Conservation (phyloP, 257 asterid genomes). For the Cordia subcordata region DNA sequence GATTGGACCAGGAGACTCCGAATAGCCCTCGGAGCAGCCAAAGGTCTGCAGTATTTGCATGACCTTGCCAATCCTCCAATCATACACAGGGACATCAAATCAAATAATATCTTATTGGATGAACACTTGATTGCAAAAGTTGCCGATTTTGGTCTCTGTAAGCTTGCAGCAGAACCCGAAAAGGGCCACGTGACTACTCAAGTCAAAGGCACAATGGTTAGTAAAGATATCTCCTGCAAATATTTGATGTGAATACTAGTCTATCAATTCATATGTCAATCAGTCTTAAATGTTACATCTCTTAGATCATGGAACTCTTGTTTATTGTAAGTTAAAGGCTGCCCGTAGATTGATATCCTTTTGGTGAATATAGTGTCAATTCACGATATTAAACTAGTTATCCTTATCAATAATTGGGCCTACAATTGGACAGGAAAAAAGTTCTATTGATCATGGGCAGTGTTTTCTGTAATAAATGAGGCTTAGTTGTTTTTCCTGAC, state of each 20-base stretch:
- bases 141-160: conserved; percentile 93
- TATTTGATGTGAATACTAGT: not conserved
- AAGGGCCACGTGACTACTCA: conserved; percentile 78
- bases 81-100: conserved; percentile 86
- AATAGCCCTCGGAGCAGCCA: conserved; percentile 78
- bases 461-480: too few species aligned
- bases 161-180: conserved; percentile 55
- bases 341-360: too few species aligned
- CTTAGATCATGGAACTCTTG: too few species aligned
- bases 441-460: too few species aligned
- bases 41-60: conserved; percentile 83
- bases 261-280: too few species aligned
- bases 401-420: too few species aligned
- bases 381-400: too few species aligned
- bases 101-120: conserved; percentile 74
- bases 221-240: conserved; percentile 9
- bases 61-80: conserved; percentile 87
- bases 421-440: too few species aligned
- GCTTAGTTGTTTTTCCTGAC: too few species aligned
- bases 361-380: too few species aligned
- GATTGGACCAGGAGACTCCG: conserved; percentile 88
- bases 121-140: conserved; percentile 78
- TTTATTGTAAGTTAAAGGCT: too few species aligned
- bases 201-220: conserved; percentile 96
- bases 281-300: too few species aligned